A percentile compares a stretch with the other conserved stretches of the same genome.
These are phyloP conservation scores for Schwanniomyces sp. DNA, from an alignment of 805 yeast species.

Conservation along the genomic window DNA sequence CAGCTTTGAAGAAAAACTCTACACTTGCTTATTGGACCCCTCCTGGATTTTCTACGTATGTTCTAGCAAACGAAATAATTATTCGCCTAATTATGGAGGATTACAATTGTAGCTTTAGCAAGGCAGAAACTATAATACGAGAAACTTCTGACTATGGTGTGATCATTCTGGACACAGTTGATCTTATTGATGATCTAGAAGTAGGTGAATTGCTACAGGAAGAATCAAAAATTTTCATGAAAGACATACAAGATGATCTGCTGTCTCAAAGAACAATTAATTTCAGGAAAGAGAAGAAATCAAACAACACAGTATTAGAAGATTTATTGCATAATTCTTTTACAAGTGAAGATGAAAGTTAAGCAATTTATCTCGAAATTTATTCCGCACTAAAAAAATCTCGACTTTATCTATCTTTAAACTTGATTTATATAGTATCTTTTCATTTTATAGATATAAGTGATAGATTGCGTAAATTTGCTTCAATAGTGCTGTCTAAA, in stretches of 20 bases:
- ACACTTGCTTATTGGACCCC: slow-evolving; percentile 63
- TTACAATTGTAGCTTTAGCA: slow-evolving; percentile 29
- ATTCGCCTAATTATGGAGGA: slow-evolving; percentile 52
- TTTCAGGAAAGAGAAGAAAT: background rate
- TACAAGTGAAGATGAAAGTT: background rate
- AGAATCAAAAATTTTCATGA: slow-evolving; percentile 9
- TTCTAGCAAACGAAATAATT: slow-evolving; percentile 63
- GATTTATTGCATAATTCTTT: background rate
- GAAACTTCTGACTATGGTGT: slow-evolving; percentile 51
- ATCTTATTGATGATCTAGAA: slow-evolving; percentile 27
- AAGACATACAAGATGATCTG: slow-evolving; percentile 1
- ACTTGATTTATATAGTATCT: background rate
- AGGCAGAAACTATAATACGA: slow-evolving; percentile 48
- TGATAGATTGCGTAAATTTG: background rate
- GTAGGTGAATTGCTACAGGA: slow-evolving; percentile 9
- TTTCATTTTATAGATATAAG: background rate
- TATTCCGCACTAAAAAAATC: background rate
- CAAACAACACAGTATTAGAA: background rate
- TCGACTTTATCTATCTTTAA: background rate
- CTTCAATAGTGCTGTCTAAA: slow-evolving; percentile 5
- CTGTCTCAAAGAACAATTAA: background rate
- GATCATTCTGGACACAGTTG: slow-evolving; percentile 29
- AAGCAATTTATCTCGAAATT: background rate
- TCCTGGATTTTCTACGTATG: slow-evolving; percentile 54
- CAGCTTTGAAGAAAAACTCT: slow-evolving; percentile 29